These are phyloP conservation scores for Calonectria honghensis DNA, from an alignment of 2,329 filamentous ascomycete genomes.

Conservation along the genomic window DNA sequence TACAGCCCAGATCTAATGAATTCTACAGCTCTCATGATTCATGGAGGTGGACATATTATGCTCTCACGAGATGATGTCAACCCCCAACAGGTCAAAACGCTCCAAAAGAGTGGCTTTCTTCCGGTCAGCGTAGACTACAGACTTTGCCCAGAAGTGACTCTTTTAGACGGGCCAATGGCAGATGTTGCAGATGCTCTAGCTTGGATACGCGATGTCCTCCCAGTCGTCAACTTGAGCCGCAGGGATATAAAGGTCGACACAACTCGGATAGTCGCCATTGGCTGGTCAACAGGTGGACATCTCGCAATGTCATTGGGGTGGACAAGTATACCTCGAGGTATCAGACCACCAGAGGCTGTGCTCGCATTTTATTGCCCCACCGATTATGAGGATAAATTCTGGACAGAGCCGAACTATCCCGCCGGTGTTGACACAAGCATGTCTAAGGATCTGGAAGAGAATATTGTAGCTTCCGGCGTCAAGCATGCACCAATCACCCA, in stretches of 20 bases:
- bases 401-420: background rate
- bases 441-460: background rate
- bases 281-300: slow-evolving; percentile 12
- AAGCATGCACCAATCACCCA: background rate
- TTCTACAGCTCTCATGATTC: background rate
- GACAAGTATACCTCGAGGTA: background rate
- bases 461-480: background rate
- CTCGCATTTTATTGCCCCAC: background rate
- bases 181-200: background rate
- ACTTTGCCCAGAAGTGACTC: background rate
- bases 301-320: slow-evolving; percentile 7
- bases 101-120: background rate
- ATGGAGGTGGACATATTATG: slow-evolving; percentile 11
- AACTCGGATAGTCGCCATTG: background rate
- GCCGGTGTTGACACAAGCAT: background rate
- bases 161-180: background rate
- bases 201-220: background rate
- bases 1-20: background rate
- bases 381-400: slow-evolving; percentile 3
- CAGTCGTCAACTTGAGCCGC: background rate
- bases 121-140: background rate
- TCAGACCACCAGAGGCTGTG: background rate
- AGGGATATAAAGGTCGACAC: background rate
- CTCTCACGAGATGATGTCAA: background rate
- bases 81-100: background rate